Evolutionary conservation across 257 asterid genomes (phyloP), one percentile per base, ranked within the genome.

Genomic region (Solanum sejunctum): DNA sequence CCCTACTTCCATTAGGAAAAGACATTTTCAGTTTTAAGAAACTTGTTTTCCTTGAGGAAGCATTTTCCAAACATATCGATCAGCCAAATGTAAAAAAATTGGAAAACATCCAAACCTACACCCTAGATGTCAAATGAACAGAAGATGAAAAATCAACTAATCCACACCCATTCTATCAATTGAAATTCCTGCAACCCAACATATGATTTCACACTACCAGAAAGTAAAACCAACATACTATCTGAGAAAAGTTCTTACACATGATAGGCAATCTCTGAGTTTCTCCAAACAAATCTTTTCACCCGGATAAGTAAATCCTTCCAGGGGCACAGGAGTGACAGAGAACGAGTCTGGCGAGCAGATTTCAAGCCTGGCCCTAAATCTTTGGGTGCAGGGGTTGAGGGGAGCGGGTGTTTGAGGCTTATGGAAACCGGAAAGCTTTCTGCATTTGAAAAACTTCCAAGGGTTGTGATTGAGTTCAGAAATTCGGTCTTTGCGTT

Each of bases 281-380:
- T 75, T 91, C 86, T 92, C 87, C 55, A 96, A 88, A 86, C 97
- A 91, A 72, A 80, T 66, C 49, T 70, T 91, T 69, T 93, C 95
- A 15, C 96, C 97, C 1, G 98, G 97, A 83, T 88, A 96, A 58
- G 81, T 85, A 39, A 89, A 89, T 78, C 96, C 98, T 80, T 89
- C 87, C 39, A 89, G 49, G 8, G 97, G 87, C 10, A 71, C 85
- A 6, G 99, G 98, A 69, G 93, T 91, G 72, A 93, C 85, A 39
- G 91, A 89, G 87, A 96, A 96, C 11, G 98, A 93, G 86, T 96
- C 99, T 11, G 95, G 95, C 13, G 97, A 91, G 90, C 97, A 92
- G 9, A 96, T 92, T 85, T 96, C 97, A 55, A 95, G 88, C 54
- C 95, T 91, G 75, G 89, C 97, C 66, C 84, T 80, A 82, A 96